These are phyloP conservation scores for Lactarius hatsudake DNA, from an alignment of 768 basidiomycete genomes.

Conservation along the genomic window DNA sequence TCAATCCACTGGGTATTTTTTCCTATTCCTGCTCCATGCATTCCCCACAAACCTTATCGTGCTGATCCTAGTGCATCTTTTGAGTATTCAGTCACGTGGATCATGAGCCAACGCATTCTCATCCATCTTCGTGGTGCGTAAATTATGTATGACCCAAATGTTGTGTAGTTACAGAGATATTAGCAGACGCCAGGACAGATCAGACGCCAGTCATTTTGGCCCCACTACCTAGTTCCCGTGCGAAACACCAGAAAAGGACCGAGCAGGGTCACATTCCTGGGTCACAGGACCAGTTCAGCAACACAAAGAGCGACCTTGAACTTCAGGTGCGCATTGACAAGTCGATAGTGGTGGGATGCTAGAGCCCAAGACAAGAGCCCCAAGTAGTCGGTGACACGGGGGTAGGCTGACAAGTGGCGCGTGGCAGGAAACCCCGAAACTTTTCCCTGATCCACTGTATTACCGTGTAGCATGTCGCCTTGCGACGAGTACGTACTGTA, in stretches of 20 bases:
- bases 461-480: too few relatives aligned
- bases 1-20: constrained; percentile 28
- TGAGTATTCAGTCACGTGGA: constrained; percentile 37
- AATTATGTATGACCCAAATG: not conserved
- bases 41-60: not conserved
- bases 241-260: not conserved
- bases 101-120: constrained; percentile 37
- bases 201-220: constrained; percentile 3
- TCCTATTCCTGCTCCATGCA: not conserved
- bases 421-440: too few relatives aligned
- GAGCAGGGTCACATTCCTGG: not conserved
- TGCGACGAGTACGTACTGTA: too few relatives aligned
- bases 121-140: constrained; percentile 36
- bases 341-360: constrained; percentile 3
- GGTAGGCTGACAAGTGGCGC: too few relatives aligned
- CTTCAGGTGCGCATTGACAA: constrained; percentile 26
- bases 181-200: constrained; percentile 27
- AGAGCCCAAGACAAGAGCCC: not conserved
- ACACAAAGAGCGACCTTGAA: constrained; percentile 19
- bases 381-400: too few relatives aligned
- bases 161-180: not conserved
- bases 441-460: too few relatives aligned
- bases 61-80: constrained; percentile 31
- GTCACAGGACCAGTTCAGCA: not conserved
- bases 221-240: not conserved